phyloP scores from a whole-genome alignment of 2,329 filamentous ascomycete genomes.

The Colletotrichum caudatum region DNA sequence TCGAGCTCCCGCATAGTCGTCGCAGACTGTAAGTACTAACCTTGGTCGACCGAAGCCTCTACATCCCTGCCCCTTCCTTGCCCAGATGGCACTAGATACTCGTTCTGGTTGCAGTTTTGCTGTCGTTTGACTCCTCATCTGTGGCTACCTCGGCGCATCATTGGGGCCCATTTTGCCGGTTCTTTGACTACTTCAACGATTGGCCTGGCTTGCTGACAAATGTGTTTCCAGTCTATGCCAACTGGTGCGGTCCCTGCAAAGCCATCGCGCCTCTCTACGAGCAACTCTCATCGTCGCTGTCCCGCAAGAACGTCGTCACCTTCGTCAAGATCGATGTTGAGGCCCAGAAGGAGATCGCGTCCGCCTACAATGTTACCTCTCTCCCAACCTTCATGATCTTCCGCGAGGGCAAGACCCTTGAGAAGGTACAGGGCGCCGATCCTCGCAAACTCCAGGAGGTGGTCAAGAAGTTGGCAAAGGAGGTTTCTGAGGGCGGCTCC shows the following conservation, averaged over 20 bases:
- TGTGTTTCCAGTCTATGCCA: constrained; percentile 78
- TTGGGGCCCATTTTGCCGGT: background rate
- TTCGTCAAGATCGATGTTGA: constrained; percentile 93
- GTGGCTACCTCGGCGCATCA: too few relatives aligned
- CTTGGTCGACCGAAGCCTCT: constrained; percentile 15
- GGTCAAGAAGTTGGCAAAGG: constrained; percentile 76
- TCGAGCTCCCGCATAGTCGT: constrained; percentile 83
- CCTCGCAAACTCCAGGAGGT: constrained; percentile 75
- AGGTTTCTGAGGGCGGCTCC: constrained; percentile 63
- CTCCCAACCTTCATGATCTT: constrained; percentile 95
- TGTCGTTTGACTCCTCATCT: background rate
- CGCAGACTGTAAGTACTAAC: constrained; percentile 79
- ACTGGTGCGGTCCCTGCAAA: constrained; percentile 88
- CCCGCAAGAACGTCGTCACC: constrained; percentile 77
- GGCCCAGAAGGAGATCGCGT: constrained; percentile 77
- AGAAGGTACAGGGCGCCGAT: constrained; percentile 81
- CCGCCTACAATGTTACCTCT: constrained; percentile 78
- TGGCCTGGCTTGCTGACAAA: constrained; percentile 46
- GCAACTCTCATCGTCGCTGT: constrained; percentile 77
- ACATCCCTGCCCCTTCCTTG: constrained; percentile 48
- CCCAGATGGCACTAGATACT: background rate
- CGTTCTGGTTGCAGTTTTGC: background rate
- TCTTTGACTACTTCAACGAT: background rate
- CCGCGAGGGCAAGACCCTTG: constrained; percentile 74
- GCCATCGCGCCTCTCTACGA: constrained; percentile 87